These are phyloP conservation scores for Globisporangium okanoganense DNA, from an alignment of 352 stramenopile species.

Conservation along the genomic window DNA sequence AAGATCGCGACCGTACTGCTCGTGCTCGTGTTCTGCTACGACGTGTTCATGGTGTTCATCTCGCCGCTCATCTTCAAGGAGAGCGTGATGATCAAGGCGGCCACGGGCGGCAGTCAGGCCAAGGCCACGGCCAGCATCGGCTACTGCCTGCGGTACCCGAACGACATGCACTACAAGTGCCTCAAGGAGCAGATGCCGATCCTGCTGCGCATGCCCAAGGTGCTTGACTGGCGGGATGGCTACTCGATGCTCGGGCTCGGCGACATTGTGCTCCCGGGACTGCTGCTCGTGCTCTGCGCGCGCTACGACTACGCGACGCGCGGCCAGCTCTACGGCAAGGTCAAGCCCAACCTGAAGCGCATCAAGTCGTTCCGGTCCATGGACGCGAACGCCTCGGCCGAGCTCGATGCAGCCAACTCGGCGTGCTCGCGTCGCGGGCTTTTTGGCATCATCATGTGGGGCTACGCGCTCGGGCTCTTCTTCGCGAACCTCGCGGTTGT, in stretches of 20 bases:
- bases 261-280: slow-evolving; percentile 94
- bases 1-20: slow-evolving; percentile 91
- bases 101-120: slow-evolving; percentile 76
- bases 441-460: slow-evolving; percentile 85
- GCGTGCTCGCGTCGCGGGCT: slow-evolving; percentile 44
- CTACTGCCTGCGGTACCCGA: slow-evolving; percentile 76
- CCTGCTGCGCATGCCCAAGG: slow-evolving; percentile 91
- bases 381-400: slow-evolving; percentile 12
- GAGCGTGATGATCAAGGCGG: slow-evolving; percentile 95
- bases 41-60: slow-evolving; percentile 97
- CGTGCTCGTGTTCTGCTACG: slow-evolving; percentile 93
- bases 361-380: slow-evolving; percentile 33
- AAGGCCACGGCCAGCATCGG: slow-evolving; percentile 33
- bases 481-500: slow-evolving; percentile 94
- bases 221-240: slow-evolving; percentile 91
- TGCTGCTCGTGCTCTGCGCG: slow-evolving; percentile 94
- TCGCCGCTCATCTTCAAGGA: slow-evolving; percentile 89
- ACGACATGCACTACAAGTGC: slow-evolving; percentile 53
- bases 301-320: slow-evolving; percentile 91
- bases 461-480: slow-evolving; percentile 92
- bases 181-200: slow-evolving; percentile 91
- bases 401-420: slow-evolving; percentile 36
- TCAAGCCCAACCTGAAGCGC: slow-evolving; percentile 42
- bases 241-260: slow-evolving; percentile 93
- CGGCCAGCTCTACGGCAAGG: slow-evolving; percentile 57